These are phyloP conservation scores for Penicillium coprophilum DNA, from an alignment of 495 filamentous ascomycete species.

Conservation along the genomic window DNA sequence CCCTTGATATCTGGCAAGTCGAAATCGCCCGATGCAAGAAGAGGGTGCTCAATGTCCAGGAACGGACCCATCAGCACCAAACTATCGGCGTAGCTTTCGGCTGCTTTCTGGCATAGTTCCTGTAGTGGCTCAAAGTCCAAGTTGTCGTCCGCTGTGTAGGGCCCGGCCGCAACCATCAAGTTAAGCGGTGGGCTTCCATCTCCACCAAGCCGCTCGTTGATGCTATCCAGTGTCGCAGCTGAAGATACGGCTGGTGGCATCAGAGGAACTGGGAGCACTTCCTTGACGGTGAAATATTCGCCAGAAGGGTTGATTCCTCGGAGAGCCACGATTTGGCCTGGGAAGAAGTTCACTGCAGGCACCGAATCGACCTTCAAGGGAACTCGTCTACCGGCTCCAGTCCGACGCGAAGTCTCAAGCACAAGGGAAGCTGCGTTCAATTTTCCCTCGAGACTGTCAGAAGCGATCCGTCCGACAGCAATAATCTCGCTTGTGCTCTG, in stretches of 20 bases:
- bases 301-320: constrained; percentile 85
- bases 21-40: constrained; percentile 86
- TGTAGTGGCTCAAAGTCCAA: constrained; percentile 84
- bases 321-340: constrained; percentile 88
- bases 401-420: constrained; percentile 83
- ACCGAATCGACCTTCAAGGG: constrained; percentile 73
- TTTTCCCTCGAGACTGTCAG: constrained; percentile 77
- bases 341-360: constrained; percentile 79
- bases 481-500: constrained; percentile 85
- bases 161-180: constrained; percentile 76
- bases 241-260: constrained; percentile 67
- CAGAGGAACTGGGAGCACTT: constrained; percentile 71
- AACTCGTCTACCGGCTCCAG: constrained; percentile 75
- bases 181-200: constrained; percentile 65
- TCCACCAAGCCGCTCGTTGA: constrained; percentile 64
- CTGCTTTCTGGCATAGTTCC: constrained; percentile 74
- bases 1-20: constrained; percentile 75
- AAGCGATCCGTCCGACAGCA: constrained; percentile 87
- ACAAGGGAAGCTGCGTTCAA: constrained; percentile 81
- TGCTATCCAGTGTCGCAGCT: constrained; percentile 56
- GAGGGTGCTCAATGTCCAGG: constrained; percentile 84
- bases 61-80: constrained; percentile 84
- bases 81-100: constrained; percentile 71
- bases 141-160: constrained; percentile 89
- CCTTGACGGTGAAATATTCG: constrained; percentile 74